phyloP scores from a whole-genome alignment of 2,329 filamentous ascomycete genomes.

The Furcasterigmium furcatum region DNA sequence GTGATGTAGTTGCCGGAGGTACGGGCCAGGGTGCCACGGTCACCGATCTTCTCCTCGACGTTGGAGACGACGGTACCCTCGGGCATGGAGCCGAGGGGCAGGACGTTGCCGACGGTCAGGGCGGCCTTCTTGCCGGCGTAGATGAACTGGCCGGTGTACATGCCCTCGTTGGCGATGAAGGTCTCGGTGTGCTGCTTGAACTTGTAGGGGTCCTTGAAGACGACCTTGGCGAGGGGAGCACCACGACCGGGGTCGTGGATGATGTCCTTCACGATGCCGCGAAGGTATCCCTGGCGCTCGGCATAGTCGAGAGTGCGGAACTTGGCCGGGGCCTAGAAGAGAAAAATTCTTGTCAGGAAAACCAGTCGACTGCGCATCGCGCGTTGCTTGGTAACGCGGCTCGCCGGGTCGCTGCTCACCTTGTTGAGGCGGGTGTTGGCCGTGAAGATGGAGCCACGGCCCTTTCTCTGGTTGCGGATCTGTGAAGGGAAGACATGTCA shows the following conservation, averaged over 20 bases:
- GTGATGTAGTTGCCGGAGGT: conserved; percentile 99
- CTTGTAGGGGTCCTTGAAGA: conserved; percentile 97
- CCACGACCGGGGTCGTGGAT: conserved; percentile 98
- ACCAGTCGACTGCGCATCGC: background rate
- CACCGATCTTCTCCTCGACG: conserved; percentile 98
- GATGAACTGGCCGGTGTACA: conserved; percentile 99
- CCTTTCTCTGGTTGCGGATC: conserved; percentile 66
- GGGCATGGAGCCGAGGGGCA: conserved; percentile 89
- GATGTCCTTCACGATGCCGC: conserved; percentile 97
- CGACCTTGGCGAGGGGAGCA: conserved; percentile 93
- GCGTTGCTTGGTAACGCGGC: background rate
- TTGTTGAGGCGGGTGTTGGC: conserved; percentile 91
- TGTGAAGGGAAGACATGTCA: conserved; percentile 16
- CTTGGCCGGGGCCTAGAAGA: conserved; percentile 53
- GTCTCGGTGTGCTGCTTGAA: conserved; percentile 98
- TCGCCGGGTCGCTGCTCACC: conserved; percentile 63
- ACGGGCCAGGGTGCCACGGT: conserved; percentile 92
- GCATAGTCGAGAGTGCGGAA: conserved; percentile 96
- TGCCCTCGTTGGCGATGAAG: conserved; percentile 99
- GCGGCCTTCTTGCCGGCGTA: conserved; percentile 99
- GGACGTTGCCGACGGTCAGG: conserved; percentile 95
- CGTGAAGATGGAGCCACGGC: conserved; percentile 59
- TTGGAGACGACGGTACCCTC: conserved; percentile 99
- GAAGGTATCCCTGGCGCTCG: conserved; percentile 96
- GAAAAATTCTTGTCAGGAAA: conserved; percentile 7